phyloP scores from a whole-genome alignment of 495 filamentous ascomycete genomes.

The Penicillium paradoxum region DNA sequence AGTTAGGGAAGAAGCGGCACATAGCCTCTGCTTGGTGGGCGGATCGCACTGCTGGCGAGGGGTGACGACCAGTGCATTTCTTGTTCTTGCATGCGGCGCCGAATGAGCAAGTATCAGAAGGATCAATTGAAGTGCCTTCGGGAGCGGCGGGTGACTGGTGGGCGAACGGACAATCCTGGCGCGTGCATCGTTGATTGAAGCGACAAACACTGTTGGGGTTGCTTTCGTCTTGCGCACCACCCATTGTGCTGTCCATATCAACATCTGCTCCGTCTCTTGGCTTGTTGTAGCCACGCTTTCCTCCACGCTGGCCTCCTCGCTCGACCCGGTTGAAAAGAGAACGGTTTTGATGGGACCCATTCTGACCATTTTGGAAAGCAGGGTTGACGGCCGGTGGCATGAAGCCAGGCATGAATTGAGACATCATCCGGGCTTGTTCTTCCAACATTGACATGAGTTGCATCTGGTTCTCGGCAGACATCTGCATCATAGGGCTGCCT shows the following conservation, averaged over 20 bases:
- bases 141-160: conserved; percentile 92
- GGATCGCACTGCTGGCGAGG: conserved; percentile 76
- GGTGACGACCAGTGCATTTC: conserved; percentile 89
- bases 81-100: conserved; percentile 90
- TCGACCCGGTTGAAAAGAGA: conserved; percentile 78
- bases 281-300: conserved; percentile 31
- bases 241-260: conserved; percentile 38
- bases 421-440: conserved; percentile 85
- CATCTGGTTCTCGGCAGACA: conserved; percentile 67
- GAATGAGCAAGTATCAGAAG: conserved; percentile 74
- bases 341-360: conserved; percentile 49
- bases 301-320: conserved; percentile 35
- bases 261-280: conserved; percentile 25
- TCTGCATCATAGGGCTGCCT: conserved; percentile 49
- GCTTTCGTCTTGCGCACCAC: conserved; percentile 50
- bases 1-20: conserved; percentile 94
- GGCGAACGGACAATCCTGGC: conserved; percentile 84
- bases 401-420: conserved; percentile 53
- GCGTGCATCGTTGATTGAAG: conserved; percentile 82
- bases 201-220: conserved; percentile 57
- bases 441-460: conserved; percentile 80
- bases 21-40: conserved; percentile 77
- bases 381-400: conserved; percentile 50
- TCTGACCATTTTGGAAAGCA: conserved; percentile 44
- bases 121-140: conserved; percentile 72